phyloP scores from a whole-genome alignment of 495 filamentous ascomycete species.

The Xylaria nigripes region DNA sequence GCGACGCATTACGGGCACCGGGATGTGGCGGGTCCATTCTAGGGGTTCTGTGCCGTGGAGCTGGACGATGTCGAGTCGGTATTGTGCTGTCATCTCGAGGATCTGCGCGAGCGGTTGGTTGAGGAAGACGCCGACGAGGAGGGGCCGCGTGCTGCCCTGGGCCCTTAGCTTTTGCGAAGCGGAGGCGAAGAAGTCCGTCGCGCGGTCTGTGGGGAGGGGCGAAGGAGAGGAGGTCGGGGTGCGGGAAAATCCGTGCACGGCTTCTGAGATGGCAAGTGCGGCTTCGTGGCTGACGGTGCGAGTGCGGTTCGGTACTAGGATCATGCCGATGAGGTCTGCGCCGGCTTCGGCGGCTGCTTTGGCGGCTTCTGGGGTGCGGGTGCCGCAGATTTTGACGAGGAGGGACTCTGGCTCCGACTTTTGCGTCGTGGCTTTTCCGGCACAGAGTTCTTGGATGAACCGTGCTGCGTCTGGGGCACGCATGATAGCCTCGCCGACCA shows the following conservation, averaged over 20 bases:
- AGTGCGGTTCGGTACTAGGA: slow-evolving; percentile 72
- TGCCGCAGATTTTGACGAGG: slow-evolving; percentile 96
- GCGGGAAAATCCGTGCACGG: slow-evolving; percentile 48
- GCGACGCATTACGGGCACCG: slow-evolving; percentile 79
- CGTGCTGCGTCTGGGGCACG: slow-evolving; percentile 64
- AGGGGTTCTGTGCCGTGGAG: slow-evolving; percentile 86
- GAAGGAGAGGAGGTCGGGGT: slow-evolving; percentile 7
- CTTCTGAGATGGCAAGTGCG: slow-evolving; percentile 70
- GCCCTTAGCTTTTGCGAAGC: slow-evolving; percentile 29
- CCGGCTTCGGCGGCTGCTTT: slow-evolving; percentile 74
- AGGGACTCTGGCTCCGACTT: slow-evolving; percentile 29
- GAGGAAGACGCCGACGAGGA: slow-evolving; percentile 90
- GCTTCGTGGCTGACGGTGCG: slow-evolving; percentile 68
- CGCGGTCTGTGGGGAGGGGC: slow-evolving; percentile 12
- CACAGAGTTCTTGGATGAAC: slow-evolving; percentile 77
- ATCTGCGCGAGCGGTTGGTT: slow-evolving; percentile 81
- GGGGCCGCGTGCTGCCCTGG: slow-evolving; percentile 43
- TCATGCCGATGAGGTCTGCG: slow-evolving; percentile 88
- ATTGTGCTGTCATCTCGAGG: slow-evolving; percentile 60
- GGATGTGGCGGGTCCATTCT: slow-evolving; percentile 81
- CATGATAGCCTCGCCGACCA: slow-evolving; percentile 97
- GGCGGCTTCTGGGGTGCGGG: slow-evolving; percentile 73
- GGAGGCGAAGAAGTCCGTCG: slow-evolving; percentile 40
- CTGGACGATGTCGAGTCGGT: slow-evolving; percentile 85
- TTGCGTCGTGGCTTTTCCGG: slow-evolving; percentile 36